phyloP scores from a whole-genome alignment of 306 rosid genomes.

The Coriaria nepalensis region DNA sequence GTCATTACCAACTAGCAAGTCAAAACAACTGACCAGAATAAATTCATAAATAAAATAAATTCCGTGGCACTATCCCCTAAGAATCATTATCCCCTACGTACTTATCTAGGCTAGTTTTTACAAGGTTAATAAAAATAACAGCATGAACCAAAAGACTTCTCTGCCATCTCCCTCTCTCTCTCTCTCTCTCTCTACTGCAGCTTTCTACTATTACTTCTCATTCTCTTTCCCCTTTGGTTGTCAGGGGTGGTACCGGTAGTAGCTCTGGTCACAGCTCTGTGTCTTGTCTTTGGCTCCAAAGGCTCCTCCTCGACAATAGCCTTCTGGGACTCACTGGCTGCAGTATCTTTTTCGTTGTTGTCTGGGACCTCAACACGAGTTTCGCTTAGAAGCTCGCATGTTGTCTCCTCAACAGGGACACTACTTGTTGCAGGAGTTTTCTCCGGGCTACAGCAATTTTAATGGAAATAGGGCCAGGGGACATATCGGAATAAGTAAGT shows the following conservation, averaged over 20 bases:
- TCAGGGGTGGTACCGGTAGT: constrained; percentile 10
- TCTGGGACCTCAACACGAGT: constrained; percentile 36
- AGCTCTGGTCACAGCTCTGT: constrained; percentile 13
- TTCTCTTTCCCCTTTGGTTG: constrained; percentile 33
- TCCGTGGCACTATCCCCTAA: too few relatives aligned
- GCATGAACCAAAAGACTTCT: too few relatives aligned
- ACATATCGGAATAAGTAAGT: background rate
- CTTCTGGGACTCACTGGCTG: constrained; percentile 34
- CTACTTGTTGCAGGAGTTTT: constrained; percentile 12
- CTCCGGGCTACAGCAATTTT: constrained; percentile 21
- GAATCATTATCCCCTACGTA: too few relatives aligned
- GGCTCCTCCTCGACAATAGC: constrained; percentile 23
- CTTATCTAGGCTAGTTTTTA: too few relatives aligned
- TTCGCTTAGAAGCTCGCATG: constrained; percentile 30
- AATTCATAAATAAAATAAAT: too few relatives aligned
- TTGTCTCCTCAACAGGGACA: constrained; percentile 18
- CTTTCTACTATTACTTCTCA: constrained; percentile 36
- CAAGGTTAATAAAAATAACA: too few relatives aligned
- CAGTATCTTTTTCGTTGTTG: constrained; percentile 13
- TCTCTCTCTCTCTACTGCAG: constrained; percentile 18
- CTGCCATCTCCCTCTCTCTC: constrained; percentile 23
- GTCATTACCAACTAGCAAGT: too few relatives aligned
- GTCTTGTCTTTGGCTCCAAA: constrained; percentile 24
- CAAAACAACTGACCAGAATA: too few relatives aligned
- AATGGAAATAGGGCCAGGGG: constrained; percentile 17